Percentiles rank a stretch among this genome's conserved stretches.
phyloP scores from a whole-genome alignment of 345 rosid genomes.

The Chamaenerion angustifolium region DNA sequence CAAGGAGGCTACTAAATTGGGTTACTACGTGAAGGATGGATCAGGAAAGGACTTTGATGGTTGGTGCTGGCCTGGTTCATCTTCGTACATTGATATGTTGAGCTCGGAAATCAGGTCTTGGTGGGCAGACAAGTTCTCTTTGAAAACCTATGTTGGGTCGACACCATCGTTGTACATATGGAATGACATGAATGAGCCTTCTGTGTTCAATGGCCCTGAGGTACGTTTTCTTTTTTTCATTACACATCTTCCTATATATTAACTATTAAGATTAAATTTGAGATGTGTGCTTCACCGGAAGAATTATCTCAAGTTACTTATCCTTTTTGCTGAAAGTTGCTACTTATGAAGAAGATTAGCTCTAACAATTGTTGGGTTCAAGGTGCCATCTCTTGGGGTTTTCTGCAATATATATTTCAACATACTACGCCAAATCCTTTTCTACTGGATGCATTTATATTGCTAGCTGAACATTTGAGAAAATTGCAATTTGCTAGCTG shows the following conservation, averaged over 20 bases:
- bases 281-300: too few species aligned
- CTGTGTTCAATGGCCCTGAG: constrained; percentile 99
- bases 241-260: not conserved
- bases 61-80: constrained; percentile 99
- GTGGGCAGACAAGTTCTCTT: constrained; percentile 81
- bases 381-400: not conserved
- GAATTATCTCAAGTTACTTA: too few species aligned
- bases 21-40: constrained; percentile 82
- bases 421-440: not conserved
- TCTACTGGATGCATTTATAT: too few species aligned
- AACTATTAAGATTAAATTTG: too few species aligned
- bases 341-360: too few species aligned
- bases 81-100: constrained; percentile 74
- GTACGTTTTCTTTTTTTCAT: constrained; percentile 12
- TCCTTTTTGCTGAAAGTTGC: too few species aligned
- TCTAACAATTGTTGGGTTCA: too few species aligned
- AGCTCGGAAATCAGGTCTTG: constrained; percentile 85
- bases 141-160: constrained; percentile 63
- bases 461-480: too few species aligned
- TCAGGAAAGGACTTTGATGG: constrained; percentile 85
- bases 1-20: constrained; percentile 70
- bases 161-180: constrained; percentile 86
- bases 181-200: constrained; percentile 99
- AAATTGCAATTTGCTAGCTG: too few species aligned
- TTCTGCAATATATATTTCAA: not conserved